Evolutionary conservation across 1,139 yeast genomes (phyloP).

Genomic region (Lodderomyces jiufengensis): DNA sequence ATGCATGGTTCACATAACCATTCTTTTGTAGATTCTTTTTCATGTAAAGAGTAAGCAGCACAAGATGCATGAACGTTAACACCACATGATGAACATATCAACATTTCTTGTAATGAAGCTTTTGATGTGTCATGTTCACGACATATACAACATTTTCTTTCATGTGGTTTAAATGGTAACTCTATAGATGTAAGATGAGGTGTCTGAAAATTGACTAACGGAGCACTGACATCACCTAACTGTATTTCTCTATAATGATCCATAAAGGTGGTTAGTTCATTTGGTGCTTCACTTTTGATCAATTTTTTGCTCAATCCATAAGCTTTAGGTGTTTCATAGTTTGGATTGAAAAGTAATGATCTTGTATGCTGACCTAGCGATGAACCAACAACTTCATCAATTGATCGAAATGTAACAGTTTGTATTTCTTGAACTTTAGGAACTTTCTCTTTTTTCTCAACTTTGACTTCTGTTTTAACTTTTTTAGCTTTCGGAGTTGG

Average conservation of each 20-base stretch:
- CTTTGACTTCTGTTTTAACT: slow-evolving; percentile 2
- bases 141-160: slow-evolving; percentile 56
- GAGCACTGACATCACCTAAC: slow-evolving; percentile 13
- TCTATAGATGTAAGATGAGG: slow-evolving; percentile 12
- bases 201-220: slow-evolving; percentile 4
- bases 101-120: slow-evolving; percentile 25
- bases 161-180: slow-evolving; percentile 12
- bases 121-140: slow-evolving; percentile 32
- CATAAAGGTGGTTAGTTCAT: slow-evolving; percentile 10
- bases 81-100: slow-evolving; percentile 69
- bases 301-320: slow-evolving; percentile 11
- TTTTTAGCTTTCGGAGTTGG: slow-evolving; percentile 4
- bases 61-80: slow-evolving; percentile 69
- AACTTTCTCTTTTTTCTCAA: not conserved
- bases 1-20: slow-evolving; percentile 88
- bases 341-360: slow-evolving; percentile 1
- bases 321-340: slow-evolving; percentile 1
- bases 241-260: slow-evolving; percentile 19
- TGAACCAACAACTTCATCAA: slow-evolving; percentile 2
- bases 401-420: not conserved
- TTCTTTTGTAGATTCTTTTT: slow-evolving; percentile 23
- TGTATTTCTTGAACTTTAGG: not conserved
- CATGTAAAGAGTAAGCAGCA: slow-evolving; percentile 49
- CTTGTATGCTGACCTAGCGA: not conserved
- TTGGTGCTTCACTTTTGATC: slow-evolving; percentile 10